These are phyloP conservation scores for Colletotrichum ledebouriae DNA, from an alignment of 2,329 filamentous ascomycete genomes.

Conservation along the genomic window DNA sequence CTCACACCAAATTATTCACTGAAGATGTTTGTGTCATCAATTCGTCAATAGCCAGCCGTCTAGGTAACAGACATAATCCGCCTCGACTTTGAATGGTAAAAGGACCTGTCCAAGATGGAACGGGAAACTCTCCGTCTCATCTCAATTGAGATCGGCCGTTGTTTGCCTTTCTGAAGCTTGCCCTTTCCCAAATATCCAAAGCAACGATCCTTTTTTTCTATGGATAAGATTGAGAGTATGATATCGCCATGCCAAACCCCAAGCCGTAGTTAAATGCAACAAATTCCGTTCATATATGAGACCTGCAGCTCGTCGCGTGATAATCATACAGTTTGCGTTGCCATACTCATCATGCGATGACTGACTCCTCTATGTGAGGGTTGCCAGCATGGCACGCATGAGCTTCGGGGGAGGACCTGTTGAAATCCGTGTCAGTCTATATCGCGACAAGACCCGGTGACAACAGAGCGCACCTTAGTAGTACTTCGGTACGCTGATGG, in stretches of 20 bases:
- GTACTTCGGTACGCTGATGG: constrained; percentile 83
- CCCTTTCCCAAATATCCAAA: neutral
- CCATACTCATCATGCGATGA: neutral
- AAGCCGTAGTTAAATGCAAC: constrained; percentile 19
- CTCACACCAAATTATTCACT: too few relatives aligned
- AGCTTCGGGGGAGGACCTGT: constrained; percentile 74
- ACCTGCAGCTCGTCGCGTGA: constrained; percentile 29
- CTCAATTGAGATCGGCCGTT: too few relatives aligned
- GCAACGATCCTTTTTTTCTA: constrained; percentile 36
- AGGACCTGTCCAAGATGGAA: too few relatives aligned
- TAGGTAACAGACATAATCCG: neutral
- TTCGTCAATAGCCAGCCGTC: constrained; percentile 17
- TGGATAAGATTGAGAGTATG: constrained; percentile 31
- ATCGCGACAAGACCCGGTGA: constrained; percentile 15
- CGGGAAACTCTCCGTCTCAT: too few relatives aligned
- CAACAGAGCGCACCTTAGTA: constrained; percentile 66
- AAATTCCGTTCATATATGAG: constrained; percentile 8
- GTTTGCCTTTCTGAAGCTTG: neutral
- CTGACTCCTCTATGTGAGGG: constrained; percentile 68
- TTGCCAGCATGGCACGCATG: constrained; percentile 78
- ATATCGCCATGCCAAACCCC: constrained; percentile 16
- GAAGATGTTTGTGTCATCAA: constrained; percentile 6
- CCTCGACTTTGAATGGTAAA: too few relatives aligned
- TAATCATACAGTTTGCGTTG: constrained; percentile 23
- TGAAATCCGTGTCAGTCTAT: constrained; percentile 45